These are phyloP conservation scores for Sporisorium exsertum DNA, from an alignment of 1,284 basidiomycete species.

Conservation along the genomic window DNA sequence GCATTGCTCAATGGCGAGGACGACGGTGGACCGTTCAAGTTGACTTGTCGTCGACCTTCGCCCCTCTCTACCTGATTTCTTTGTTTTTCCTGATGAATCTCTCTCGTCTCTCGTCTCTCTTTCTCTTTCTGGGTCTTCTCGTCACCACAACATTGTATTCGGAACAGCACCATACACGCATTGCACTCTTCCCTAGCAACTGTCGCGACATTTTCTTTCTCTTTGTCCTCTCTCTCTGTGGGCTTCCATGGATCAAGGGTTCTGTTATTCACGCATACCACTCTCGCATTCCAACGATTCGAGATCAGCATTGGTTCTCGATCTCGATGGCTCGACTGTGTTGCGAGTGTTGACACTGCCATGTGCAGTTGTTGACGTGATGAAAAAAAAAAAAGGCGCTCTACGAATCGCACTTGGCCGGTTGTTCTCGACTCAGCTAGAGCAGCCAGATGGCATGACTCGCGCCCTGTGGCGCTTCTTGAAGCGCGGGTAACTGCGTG, in stretches of 20 bases:
- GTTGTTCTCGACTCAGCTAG: too few relatives aligned
- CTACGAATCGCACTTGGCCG: too few relatives aligned
- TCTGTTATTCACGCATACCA: not conserved
- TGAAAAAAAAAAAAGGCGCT: too few relatives aligned
- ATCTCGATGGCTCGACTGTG: not conserved
- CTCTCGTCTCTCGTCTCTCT: conserved; percentile 4
- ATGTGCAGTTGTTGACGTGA: too few relatives aligned
- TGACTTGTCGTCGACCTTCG: conserved; percentile 7
- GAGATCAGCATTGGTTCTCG: not conserved
- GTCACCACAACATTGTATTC: not conserved
- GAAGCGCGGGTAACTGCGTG: conserved; percentile 30
- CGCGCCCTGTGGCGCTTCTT: conserved; percentile 43
- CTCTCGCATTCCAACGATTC: not conserved
- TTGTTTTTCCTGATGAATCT: not conserved
- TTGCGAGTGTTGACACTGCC: not conserved
- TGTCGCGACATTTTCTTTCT: conserved; percentile 1
- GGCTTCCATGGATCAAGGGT: conserved; percentile 4
- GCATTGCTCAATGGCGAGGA: not conserved
- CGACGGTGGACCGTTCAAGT: conserved; percentile 5
- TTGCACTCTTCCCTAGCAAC: not conserved
- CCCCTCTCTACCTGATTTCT: conserved; percentile 8
- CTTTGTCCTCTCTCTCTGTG: conserved; percentile 16
- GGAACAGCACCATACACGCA: not conserved
- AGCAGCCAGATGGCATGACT: conserved; percentile 66
- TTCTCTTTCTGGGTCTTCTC: not conserved